These are phyloP conservation scores for Galerina marginata DNA, from an alignment of 768 basidiomycete genomes.

Conservation along the genomic window DNA sequence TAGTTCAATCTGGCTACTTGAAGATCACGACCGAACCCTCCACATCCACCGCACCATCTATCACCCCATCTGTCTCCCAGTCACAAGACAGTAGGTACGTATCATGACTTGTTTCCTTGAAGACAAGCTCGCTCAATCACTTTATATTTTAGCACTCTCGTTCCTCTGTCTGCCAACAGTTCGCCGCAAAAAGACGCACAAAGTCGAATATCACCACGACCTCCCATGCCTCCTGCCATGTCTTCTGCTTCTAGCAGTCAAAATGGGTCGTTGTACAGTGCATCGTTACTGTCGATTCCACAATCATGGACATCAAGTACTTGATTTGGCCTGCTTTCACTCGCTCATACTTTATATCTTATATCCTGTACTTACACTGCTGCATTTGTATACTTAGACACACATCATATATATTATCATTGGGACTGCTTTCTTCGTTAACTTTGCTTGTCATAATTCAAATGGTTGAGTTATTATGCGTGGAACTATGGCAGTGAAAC, in stretches of 20 bases:
- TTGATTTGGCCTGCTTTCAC: slow-evolving; percentile 13
- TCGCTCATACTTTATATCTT: slow-evolving; percentile 23
- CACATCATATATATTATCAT: slow-evolving; percentile 33
- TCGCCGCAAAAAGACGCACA: slow-evolving; percentile 43
- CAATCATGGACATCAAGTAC: slow-evolving; percentile 30
- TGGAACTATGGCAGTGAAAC: too few relatives aligned
- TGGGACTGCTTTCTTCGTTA: slow-evolving; percentile 3
- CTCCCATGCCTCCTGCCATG: slow-evolving; percentile 33
- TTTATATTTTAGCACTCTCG: slow-evolving; percentile 14
- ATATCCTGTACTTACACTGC: slow-evolving; percentile 34
- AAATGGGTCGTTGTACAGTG: slow-evolving; percentile 43
- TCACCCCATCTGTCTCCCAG: slow-evolving; percentile 35
- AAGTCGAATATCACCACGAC: slow-evolving; percentile 32
- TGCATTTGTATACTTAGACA: slow-evolving; percentile 40
- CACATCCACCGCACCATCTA: slow-evolving; percentile 47
- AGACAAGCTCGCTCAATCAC: slow-evolving; percentile 3
- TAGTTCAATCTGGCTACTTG: slow-evolving; percentile 84
- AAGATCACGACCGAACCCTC: slow-evolving; percentile 66
- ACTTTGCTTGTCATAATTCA: background rate
- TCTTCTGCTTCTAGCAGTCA: slow-evolving; percentile 40
- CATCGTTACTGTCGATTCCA: slow-evolving; percentile 38
- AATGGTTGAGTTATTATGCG: background rate
- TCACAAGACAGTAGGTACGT: slow-evolving; percentile 44
- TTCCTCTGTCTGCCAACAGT: slow-evolving; percentile 31
- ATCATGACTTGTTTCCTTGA: slow-evolving; percentile 1